Conservation (phyloP, 306 rosid genomes). For the Begonia loranthoides region DNA sequence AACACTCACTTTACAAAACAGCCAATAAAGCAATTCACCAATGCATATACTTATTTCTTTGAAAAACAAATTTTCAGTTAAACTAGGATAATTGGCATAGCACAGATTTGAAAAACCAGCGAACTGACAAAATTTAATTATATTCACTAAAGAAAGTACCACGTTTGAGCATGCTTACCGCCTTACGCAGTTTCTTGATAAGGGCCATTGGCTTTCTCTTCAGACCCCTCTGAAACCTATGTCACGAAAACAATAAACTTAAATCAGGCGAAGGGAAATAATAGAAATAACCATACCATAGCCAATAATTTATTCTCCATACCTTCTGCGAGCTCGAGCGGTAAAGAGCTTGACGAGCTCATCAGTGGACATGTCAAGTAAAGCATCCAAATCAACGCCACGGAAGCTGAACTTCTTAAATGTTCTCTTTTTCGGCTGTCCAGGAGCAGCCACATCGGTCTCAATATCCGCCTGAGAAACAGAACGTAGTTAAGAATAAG, state of each 20-base stretch:
- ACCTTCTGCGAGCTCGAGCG: constrained; percentile 89
- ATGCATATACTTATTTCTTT: too few relatives aligned
- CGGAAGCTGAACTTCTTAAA: constrained; percentile 89
- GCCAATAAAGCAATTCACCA: too few relatives aligned
- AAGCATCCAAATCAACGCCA: constrained; percentile 80
- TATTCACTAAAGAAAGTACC: too few relatives aligned
- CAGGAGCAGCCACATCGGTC: constrained; percentile 42
- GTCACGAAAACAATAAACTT: not conserved
- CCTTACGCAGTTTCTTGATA: constrained; percentile 93
- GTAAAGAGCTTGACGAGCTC: constrained; percentile 77
- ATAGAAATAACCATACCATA: not conserved
- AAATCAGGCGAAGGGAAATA: constrained; percentile 1
- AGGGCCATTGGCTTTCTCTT: constrained; percentile 93
- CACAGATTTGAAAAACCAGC: too few relatives aligned
- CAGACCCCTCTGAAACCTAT: constrained; percentile 79
- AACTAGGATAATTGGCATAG: too few relatives aligned
- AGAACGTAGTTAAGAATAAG: not conserved
- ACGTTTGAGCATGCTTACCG: constrained; percentile 21
- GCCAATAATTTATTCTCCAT: not conserved
- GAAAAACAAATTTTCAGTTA: too few relatives aligned
- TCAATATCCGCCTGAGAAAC: constrained; percentile 61
- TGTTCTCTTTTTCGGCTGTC: constrained; percentile 75
- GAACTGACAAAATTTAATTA: too few relatives aligned
- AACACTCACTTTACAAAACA: too few relatives aligned
- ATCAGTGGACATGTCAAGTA: constrained; percentile 83